Conservation (phyloP, 208 protist genomes). For the Leishmania aethiopica region DNA sequence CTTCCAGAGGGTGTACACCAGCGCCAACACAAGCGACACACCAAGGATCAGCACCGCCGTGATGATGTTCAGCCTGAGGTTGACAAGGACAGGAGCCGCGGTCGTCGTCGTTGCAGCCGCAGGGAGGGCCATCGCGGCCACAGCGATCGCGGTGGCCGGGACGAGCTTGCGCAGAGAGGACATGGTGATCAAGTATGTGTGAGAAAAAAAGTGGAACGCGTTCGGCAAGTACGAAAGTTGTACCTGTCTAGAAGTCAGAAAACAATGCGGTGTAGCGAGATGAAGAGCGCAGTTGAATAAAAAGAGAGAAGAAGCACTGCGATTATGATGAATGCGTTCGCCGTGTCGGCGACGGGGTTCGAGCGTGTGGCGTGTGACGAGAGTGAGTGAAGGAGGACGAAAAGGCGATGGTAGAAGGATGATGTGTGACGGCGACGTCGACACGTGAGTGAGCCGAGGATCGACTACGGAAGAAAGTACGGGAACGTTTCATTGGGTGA, state of each 20-base stretch:
- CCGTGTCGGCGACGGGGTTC: background rate
- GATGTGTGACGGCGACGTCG: background rate
- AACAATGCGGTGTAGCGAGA: too few species aligned
- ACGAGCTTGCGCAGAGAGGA: constrained; percentile 5
- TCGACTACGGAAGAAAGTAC: background rate
- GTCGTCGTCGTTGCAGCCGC: constrained; percentile 7
- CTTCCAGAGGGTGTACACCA: constrained; percentile 28
- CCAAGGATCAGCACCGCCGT: constrained; percentile 53
- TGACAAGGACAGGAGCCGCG: constrained; percentile 20
- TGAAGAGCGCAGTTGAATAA: background rate
- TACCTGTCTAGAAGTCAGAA: background rate
- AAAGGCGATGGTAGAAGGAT: background rate
- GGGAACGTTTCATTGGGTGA: background rate
- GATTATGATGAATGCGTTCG: background rate
- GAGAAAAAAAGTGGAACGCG: background rate
- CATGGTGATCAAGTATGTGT: constrained; percentile 4
- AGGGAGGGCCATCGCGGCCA: background rate
- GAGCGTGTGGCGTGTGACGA: background rate
- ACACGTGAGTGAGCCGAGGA: background rate
- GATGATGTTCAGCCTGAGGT: constrained; percentile 42
- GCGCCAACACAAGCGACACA: constrained; percentile 22
- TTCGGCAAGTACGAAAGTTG: background rate
- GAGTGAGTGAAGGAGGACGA: background rate
- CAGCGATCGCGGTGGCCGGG: constrained; percentile 5
- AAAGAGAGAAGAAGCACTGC: background rate